Base-by-base conservation (phyloP, 1,284 basidiomycete genomes). In the Chiua sp. region DNA sequence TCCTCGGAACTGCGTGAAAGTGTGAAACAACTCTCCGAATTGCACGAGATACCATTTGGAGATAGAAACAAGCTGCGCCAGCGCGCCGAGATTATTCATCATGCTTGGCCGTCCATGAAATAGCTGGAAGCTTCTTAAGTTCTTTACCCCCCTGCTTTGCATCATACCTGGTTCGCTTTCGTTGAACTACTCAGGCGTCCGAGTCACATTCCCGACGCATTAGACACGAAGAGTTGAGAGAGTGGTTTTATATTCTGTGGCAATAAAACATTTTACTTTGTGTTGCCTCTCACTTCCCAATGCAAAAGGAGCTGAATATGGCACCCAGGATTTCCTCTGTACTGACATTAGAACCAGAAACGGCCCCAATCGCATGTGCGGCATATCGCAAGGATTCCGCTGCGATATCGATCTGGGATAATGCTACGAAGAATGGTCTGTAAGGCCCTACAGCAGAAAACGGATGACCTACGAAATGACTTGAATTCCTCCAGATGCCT, bases 311-410 rank as follows among this genome's bases (percentile, higher is more conserved):
- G 37, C 82, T 80, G 71, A 96, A 96, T 39, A 96, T 83, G 39
- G 83, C 84, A 60, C 94, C 93, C 23, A 96, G 74, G 11, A 96
- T 81, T 62, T 95, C 91, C 68, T 96, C 90, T 44, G 70, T 69
- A 42, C 73, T 68, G 33, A 88, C 83, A 54, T 87, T 85, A 28
- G 81, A 71, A 3, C 94, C 93, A 6, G 90, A 89, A 20, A 96
- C 84, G 60, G 87, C 86, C 2, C 92, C 93, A n/a, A 96, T 81
- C 8, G 91, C 87, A 59, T 85, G 83, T 0, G 91, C 88, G 4
- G 93, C 94, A 70, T 93, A 93, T 23, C 94, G 85, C 42, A 96
- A 78, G 69, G 94, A 92, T 72, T 96, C 94, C 0, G 93, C 93
- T 4, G 86, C 92, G 13, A 92, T 73, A 3, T 95, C 92, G 7